Conservation (phyloP, 805 yeast genomes). For the Wickerhamomyces subpelliculosus region DNA sequence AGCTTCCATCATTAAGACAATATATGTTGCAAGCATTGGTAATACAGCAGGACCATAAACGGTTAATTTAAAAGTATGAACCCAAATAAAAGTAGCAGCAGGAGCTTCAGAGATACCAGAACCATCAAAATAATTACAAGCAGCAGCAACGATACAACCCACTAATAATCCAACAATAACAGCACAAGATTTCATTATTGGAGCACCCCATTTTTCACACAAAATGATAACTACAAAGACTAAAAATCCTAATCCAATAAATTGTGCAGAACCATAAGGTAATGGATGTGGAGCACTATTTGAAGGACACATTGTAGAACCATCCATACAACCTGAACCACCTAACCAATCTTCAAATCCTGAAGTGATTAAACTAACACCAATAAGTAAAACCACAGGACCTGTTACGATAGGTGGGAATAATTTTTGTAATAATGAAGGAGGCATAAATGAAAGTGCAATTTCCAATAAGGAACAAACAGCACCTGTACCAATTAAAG, state of each 20-base stretch:
- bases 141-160: constrained; percentile 92
- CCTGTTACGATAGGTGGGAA: constrained; percentile 93
- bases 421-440: constrained; percentile 56
- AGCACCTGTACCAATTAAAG: constrained; percentile 74
- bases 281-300: constrained; percentile 46
- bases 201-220: constrained; percentile 85
- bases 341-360: constrained; percentile 88
- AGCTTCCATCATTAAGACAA: constrained; percentile 85
- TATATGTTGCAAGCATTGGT: constrained; percentile 78
- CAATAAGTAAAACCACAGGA: constrained; percentile 84
- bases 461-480: constrained; percentile 74
- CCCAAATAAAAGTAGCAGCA: constrained; percentile 82
- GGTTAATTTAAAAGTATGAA: constrained; percentile 66
- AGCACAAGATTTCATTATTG: constrained; percentile 91
- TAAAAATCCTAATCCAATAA: constrained; percentile 80
- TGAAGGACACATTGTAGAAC: constrained; percentile 35
- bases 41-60: constrained; percentile 83
- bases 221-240: constrained; percentile 69
- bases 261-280: constrained; percentile 83
- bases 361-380: constrained; percentile 56
- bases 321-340: constrained; percentile 58
- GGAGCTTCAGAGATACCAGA: constrained; percentile 62
- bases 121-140: constrained; percentile 70
- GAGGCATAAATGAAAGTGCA: constrained; percentile 68
- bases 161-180: constrained; percentile 78